Conservation (phyloP, 495 filamentous ascomycete genomes). For the Thermothielavioides terrestris region DNA sequence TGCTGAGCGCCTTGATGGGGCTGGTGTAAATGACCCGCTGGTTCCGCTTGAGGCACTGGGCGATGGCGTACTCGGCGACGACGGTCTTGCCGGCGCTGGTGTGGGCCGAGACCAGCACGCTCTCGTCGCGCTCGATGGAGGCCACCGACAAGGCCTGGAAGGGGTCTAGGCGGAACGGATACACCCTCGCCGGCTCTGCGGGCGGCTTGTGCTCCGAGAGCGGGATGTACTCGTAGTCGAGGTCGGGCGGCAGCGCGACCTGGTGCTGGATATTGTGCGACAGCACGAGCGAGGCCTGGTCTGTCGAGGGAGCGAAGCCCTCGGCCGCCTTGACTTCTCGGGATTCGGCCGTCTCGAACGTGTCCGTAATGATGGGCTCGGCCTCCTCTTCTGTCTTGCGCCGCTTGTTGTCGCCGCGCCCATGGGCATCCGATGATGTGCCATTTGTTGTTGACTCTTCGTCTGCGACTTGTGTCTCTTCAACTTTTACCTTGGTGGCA, state of each 20-base stretch:
- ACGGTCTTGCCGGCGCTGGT: slow-evolving; percentile 98
- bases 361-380: slow-evolving; percentile 81
- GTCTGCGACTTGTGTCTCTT: slow-evolving; percentile 3
- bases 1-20: slow-evolving; percentile 96
- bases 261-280: slow-evolving; percentile 98
- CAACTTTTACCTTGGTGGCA: not conserved
- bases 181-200: slow-evolving; percentile 71
- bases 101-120: slow-evolving; percentile 92
- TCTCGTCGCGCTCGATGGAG: slow-evolving; percentile 91
- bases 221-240: slow-evolving; percentile 77
- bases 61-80: slow-evolving; percentile 95
- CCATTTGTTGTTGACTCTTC: slow-evolving; percentile 12
- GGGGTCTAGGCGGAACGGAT: slow-evolving; percentile 86
- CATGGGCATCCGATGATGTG: slow-evolving; percentile 13
- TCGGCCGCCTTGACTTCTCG: slow-evolving; percentile 74
- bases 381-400: slow-evolving; percentile 62
- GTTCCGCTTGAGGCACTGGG: slow-evolving; percentile 91
- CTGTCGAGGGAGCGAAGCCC: slow-evolving; percentile 66
- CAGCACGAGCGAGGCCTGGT: slow-evolving; percentile 57
- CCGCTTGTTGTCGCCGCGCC: slow-evolving; percentile 52
- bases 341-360: slow-evolving; percentile 93
- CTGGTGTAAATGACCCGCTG: slow-evolving; percentile 99
- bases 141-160: slow-evolving; percentile 91
- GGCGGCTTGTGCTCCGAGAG: slow-evolving; percentile 84
- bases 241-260: slow-evolving; percentile 81